Base-by-base conservation (phyloP, 1,284 basidiomycete genomes). In the Sporisorium scitamineum region DNA sequence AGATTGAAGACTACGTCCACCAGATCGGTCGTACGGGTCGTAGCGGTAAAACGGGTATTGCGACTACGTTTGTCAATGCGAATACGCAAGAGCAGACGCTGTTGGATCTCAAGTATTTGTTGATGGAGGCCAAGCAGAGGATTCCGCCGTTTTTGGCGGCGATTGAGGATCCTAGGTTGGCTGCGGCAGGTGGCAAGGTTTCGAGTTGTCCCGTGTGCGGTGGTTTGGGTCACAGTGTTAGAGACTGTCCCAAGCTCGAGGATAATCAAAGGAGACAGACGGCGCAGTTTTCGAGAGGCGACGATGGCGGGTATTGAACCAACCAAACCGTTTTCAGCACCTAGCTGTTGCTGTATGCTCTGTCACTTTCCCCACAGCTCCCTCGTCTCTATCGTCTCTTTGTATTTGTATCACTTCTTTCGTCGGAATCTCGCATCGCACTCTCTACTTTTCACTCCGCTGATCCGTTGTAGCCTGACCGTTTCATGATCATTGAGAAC, bases 1-100 rank as follows among this genome's bases (percentile, higher is more conserved):
- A 99, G 87, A 98, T 99, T 66, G 97, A 85, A 55, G 84, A 84
- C 59, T 84, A 84, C 53, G 83, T 84, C n/a, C 97, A 99, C 88
- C 95, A 98, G 86, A 98, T 99, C 79, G 97, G 97, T 26, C 92
- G 97, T 78, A 99, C 97, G 2, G 97, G 97, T 60, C 91, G 97
- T 76, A 94, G 93, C 71, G 97, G 97, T 26, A 98, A 97, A 86
- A 99, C 96, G 1, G 97, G 97, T 71, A 95, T 98, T 60, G 97
- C 97, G n/a, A 99, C 97, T 24, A 97, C 97, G n/a, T 99, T 99
- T 86, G 94, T 99, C 63, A 99, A 99, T 85, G 95, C 95, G 91
- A 94, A 93, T 82, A 97, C 95, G 2, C 89, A 92, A 0, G 95
- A 99, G 85, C 95, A 97, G 87, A 99, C 96, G 0, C 87, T 99